Base-by-base conservation (phyloP, 306 rosid genomes). In the Macrotyloma uniflorum region DNA sequence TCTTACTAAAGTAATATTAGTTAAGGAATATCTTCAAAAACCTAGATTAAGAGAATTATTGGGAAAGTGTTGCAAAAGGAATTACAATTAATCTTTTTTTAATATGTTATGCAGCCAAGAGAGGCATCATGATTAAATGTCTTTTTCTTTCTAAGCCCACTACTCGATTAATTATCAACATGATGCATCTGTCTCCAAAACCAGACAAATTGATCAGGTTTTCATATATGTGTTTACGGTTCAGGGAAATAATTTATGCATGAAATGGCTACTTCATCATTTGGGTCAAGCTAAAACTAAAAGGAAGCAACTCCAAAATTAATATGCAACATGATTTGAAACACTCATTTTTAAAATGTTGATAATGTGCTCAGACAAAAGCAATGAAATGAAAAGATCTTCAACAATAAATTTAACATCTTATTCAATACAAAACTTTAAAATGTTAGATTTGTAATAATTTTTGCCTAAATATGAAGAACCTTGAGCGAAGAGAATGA, bases 141-240 rank as follows among this genome's bases (percentile, higher is more conserved):
- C n/a, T 35, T 69, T 64, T 53, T 24, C 72, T 79, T 78, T 67
- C 76, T 55, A 46, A 66, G 26, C 71, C 57, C 76, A 57, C 71
- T 45, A 72, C 42, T 40, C 55, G 13, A 32, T 26, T 4, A 35
- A n/a, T 59, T 4, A 35, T 67, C 55, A 51, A 59, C 38, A 74
- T 49, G 46, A 47, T 36, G 24, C 58, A 55, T 22, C 76, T 72
- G 5, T 50, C 78, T 55, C 38, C 64, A 50, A 40, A 68, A 67
- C 74, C 61, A 36, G 70, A 32, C 67, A 75, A 74, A 68, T 13
- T 10, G 30, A 15, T 19, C 72, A 20, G 5, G 19, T 46, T 28
- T 57, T 68, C 49, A 22, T 67, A 53, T 28, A 54, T 49, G 22
- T 14, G 4, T 35, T 12, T 58, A 63, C n/a, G n/a, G n/a, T n/a